Percentiles rank a stretch among this genome's conserved stretches.
These are phyloP conservation scores for Thielaviopsis musarum DNA, from an alignment of 2,329 filamentous ascomycete species.

Conservation along the genomic window DNA sequence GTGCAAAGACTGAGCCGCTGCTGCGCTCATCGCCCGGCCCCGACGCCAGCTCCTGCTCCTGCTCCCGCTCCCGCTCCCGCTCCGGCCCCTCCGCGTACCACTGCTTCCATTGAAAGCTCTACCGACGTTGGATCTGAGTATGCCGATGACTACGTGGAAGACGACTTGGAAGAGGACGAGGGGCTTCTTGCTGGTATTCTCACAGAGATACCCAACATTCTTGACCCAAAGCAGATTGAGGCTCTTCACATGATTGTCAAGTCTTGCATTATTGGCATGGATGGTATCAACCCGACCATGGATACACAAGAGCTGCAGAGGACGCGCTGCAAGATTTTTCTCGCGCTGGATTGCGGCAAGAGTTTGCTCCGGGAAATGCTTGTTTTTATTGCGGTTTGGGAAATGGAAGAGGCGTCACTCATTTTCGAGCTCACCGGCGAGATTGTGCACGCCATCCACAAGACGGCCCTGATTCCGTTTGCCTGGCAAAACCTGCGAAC, in stretches of 20 bases:
- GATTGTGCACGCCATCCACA: conserved; percentile 83
- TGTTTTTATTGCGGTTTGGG: conserved; percentile 95
- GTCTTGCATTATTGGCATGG: conserved; percentile 76
- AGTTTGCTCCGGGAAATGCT: conserved; percentile 80
- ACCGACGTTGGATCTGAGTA: conserved; percentile 10
- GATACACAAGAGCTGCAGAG: conserved; percentile 61
- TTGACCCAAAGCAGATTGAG: conserved; percentile 90
- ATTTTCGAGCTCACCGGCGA: conserved; percentile 96
- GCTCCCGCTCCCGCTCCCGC: neutral
- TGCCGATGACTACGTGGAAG: conserved; percentile 31
- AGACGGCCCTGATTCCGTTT: conserved; percentile 77
- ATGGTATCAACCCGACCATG: conserved; percentile 25
- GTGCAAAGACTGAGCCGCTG: conserved; percentile 16
- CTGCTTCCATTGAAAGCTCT: conserved; percentile 5
- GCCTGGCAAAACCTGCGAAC: conserved; percentile 85
- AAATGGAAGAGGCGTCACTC: conserved; percentile 78
- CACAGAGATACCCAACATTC: conserved; percentile 84
- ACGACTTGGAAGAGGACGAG: conserved; percentile 53
- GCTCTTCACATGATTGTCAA: conserved; percentile 95
- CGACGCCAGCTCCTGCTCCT: conserved; percentile 3
- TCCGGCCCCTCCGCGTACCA: neutral
- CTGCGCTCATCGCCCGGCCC: conserved; percentile 2
- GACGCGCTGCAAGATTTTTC: conserved; percentile 72
- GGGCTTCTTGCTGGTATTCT: conserved; percentile 68
- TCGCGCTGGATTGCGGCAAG: conserved; percentile 78